A percentile compares a stretch with the other conserved stretches of the same genome.
phyloP scores from a whole-genome alignment of 345 rosid species.

The Bruguiera parviflora region DNA sequence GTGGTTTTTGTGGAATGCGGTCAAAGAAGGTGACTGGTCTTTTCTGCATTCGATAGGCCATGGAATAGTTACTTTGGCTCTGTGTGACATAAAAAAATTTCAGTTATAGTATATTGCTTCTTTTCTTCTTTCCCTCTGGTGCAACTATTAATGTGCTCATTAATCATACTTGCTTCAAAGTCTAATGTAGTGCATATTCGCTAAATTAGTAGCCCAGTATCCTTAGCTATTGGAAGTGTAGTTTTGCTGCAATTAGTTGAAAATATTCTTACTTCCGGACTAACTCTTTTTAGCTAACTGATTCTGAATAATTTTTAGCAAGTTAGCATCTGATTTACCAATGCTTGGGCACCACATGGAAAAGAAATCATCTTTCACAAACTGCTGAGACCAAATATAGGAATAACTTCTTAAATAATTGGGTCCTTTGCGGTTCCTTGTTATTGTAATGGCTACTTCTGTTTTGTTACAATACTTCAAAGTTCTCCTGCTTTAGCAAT shows the following conservation, averaged over 20 bases:
- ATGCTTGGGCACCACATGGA: not conserved
- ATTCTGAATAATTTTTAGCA: too few relatives aligned
- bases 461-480: not conserved
- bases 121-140: too few relatives aligned
- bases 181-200: too few relatives aligned
- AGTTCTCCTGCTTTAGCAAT: not conserved
- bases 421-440: not conserved
- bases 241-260: too few relatives aligned
- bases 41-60: not conserved
- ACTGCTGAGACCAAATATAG: not conserved
- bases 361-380: not conserved
- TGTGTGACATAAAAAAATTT: not conserved
- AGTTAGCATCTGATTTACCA: not conserved
- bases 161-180: too few relatives aligned
- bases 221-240: too few relatives aligned
- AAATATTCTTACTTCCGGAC: too few relatives aligned
- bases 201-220: too few relatives aligned
- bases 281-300: too few relatives aligned
- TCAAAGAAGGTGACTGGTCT: conserved; percentile 65
- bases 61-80: not conserved
- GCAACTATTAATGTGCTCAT: too few relatives aligned
- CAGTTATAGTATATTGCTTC: too few relatives aligned
- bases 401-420: not conserved
- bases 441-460: not conserved
- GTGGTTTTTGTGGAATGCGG: conserved; percentile 97